Conservation (phyloP, 352 stramenopile genomes). For the Globisporangium spinosum region DNA sequence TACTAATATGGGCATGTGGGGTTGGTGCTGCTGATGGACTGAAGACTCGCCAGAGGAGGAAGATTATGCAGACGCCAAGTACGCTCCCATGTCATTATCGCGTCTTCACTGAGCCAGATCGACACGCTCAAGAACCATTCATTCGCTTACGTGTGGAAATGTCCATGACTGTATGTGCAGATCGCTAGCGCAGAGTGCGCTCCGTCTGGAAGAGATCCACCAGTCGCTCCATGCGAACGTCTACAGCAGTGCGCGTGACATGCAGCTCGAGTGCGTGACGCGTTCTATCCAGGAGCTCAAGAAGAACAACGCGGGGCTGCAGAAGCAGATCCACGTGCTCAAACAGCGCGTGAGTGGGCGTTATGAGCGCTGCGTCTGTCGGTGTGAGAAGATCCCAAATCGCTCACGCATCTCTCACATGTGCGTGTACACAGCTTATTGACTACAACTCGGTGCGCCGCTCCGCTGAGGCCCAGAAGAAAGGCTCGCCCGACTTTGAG, state of each 20-base stretch:
- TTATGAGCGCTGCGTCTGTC: neutral
- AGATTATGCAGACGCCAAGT: conserved; percentile 25
- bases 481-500: conserved; percentile 61
- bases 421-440: conserved; percentile 32
- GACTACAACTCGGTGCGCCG: conserved; percentile 73
- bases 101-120: neutral
- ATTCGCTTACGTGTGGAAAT: neutral
- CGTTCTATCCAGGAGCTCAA: conserved; percentile 42
- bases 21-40: neutral
- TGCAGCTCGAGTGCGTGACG: conserved; percentile 40
- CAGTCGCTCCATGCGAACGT: conserved; percentile 50
- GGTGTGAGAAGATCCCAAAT: neutral
- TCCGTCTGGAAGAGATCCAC: conserved; percentile 54
- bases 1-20: neutral
- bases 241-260: conserved; percentile 38
- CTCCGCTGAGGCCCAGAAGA: conserved; percentile 56
- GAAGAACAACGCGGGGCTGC: conserved; percentile 33
- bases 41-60: conserved; percentile 22
- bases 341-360: conserved; percentile 39
- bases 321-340: conserved; percentile 44
- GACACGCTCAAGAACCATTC: neutral
- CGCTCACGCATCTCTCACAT: neutral
- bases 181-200: conserved; percentile 44
- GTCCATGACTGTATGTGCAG: conserved; percentile 11
- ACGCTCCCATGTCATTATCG: neutral